Percentiles rank a stretch among this genome's conserved stretches.
Conservation (phyloP, 2,329 filamentous ascomycete genomes). For the Colletotrichum trifolii region DNA sequence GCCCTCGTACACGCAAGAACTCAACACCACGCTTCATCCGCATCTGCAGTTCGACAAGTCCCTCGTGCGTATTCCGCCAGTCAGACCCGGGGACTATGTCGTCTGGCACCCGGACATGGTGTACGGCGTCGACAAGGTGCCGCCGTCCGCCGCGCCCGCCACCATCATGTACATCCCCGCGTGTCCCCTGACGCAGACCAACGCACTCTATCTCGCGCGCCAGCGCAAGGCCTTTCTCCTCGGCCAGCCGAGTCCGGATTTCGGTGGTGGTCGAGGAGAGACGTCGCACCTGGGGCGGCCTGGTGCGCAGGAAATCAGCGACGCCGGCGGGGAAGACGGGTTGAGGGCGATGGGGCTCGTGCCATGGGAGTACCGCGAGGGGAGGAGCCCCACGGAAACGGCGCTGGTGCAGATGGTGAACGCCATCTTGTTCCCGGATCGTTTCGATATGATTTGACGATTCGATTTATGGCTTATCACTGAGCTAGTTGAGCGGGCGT, state of each 20-base stretch:
- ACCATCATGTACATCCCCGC: constrained; percentile 53
- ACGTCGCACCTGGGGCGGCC: constrained; percentile 48
- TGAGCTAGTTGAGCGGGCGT: neutral
- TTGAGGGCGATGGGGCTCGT: constrained; percentile 54
- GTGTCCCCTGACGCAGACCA: constrained; percentile 64
- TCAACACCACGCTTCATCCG: constrained; percentile 75
- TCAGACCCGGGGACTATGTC: constrained; percentile 80
- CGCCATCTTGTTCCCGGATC: constrained; percentile 53
- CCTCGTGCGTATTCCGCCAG: constrained; percentile 77
- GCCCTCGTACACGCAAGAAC: constrained; percentile 77
- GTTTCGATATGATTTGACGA: constrained; percentile 44
- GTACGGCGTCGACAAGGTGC: constrained; percentile 73
- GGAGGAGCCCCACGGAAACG: constrained; percentile 46
- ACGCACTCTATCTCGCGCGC: constrained; percentile 66
- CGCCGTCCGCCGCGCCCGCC: constrained; percentile 31
- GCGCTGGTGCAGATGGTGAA: constrained; percentile 51
- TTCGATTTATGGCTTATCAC: neutral
- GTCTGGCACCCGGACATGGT: constrained; percentile 79
- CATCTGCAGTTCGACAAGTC: constrained; percentile 74
- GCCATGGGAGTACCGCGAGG: constrained; percentile 53
- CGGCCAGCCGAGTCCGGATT: constrained; percentile 55
- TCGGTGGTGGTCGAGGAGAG: constrained; percentile 48
- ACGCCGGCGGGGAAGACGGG: constrained; percentile 52
- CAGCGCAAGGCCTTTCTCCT: constrained; percentile 59
- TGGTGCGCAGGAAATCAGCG: constrained; percentile 51